Evolutionary conservation across 495 filamentous ascomycete genomes (phyloP), one percentile per base, ranked within the genome.

Genomic region (Aspergillus incahuasiensis): DNA sequence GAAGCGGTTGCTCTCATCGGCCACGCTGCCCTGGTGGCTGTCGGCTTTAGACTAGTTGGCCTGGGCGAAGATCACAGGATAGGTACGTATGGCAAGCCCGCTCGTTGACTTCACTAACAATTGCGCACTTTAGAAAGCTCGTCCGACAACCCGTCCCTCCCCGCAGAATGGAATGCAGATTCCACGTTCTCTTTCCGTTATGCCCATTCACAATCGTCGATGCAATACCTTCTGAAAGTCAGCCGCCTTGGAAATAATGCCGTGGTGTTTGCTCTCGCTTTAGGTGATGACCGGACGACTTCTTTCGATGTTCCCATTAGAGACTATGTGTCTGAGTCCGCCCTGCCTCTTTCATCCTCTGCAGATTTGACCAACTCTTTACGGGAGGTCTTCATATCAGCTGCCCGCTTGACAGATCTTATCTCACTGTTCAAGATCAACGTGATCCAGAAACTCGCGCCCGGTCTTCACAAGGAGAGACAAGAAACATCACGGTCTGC

Each of bases 1-100:
- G 95, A 97, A 72, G 90, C 89, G 40, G 73, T 96, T 56, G 90
- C 91, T 9, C 81, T 97, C 38, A 85, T 94, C 60, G 77, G 82
- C 39, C 92, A 98, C 68, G 90, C 89, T 24, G 88, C 85, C 63
- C 88, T 97, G 86, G 61, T 79, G 24, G 83, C 85, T 5, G 82
- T 92, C 9, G 89, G 84, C 43, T 97, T 97, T 68, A 79, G 88
- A 43, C 75, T 97, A 7, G 68, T 92, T 19, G 91, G 92, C 1
- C 86, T 96, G 18, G 79, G 85, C 16, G 91, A 97, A 68, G 89
- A 92, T 20, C 81, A 89, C 54, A 80, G 74, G 25, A 79, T 86
- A 52, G 78, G 87, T 88, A 72, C 48, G 65, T 57, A 5, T 6
- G 6, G 30, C 25, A 2, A 60, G 45, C 16, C 5, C 21, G 19